Percentiles rank a stretch among this genome's conserved stretches.
Conservation (phyloP, 305 asterid species). For the Solanum hybrid region DNA sequence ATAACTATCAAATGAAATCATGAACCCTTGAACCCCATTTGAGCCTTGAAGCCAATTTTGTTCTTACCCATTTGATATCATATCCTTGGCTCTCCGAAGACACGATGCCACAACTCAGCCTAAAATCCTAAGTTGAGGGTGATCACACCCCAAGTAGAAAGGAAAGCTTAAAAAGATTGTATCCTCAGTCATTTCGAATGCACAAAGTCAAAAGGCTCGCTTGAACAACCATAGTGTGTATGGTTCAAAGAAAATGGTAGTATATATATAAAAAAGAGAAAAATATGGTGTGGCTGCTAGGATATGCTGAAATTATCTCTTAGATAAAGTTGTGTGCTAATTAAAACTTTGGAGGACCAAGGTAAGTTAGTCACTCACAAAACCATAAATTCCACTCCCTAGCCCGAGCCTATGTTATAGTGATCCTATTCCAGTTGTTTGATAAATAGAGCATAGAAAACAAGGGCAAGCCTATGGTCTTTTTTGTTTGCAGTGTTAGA, state of each 20-base stretch:
- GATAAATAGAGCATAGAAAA: background rate
- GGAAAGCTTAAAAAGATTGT: background rate
- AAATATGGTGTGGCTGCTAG: background rate
- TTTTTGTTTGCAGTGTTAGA: background rate
- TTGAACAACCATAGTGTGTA: background rate
- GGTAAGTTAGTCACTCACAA: background rate
- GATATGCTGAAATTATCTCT: background rate
- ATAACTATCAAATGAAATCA: too few relatives aligned
- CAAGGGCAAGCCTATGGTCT: background rate
- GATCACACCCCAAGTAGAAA: background rate
- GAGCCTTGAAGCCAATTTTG: too few relatives aligned
- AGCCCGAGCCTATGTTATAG: too few relatives aligned
- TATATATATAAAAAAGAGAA: too few relatives aligned
- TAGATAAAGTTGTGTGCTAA: background rate
- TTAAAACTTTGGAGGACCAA: background rate
- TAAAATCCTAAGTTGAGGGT: background rate
- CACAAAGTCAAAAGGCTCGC: background rate
- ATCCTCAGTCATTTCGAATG: too few relatives aligned
- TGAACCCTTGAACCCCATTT: too few relatives aligned
- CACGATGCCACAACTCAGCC: background rate
- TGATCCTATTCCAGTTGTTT: too few relatives aligned
- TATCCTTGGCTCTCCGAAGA: too few relatives aligned
- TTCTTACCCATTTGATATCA: too few relatives aligned
- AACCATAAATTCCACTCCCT: background rate
- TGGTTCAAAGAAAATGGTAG: background rate